A percentile compares a stretch with the other conserved stretches of the same genome.
These are phyloP conservation scores for Calonectria hongkongensis DNA, from an alignment of 2,329 filamentous ascomycete species.

Conservation along the genomic window DNA sequence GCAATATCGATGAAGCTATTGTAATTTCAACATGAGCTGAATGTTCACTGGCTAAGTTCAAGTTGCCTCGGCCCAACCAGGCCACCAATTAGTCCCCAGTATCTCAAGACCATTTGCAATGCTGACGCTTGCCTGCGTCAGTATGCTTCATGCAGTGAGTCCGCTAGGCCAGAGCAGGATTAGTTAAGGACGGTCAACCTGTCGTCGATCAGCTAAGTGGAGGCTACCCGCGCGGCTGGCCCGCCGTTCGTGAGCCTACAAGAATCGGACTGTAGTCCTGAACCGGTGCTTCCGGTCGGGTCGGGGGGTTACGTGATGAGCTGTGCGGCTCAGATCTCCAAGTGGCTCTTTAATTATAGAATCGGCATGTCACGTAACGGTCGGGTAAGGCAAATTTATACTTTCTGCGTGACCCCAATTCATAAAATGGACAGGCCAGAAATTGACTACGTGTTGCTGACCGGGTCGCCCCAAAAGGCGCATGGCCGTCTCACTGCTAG, in stretches of 20 bases:
- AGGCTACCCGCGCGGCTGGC: neutral
- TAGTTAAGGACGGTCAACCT: constrained; percentile 1
- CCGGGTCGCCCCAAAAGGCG: no score
- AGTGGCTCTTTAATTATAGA: no score
- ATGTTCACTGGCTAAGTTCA: neutral
- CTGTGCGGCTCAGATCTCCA: neutral
- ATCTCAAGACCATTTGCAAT: neutral
- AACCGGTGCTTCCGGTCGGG: neutral
- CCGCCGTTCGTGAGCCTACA: constrained; percentile 6
- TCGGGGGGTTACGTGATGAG: neutral
- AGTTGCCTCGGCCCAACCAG: neutral
- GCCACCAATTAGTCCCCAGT: neutral
- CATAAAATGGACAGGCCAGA: neutral
- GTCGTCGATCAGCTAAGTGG: neutral
- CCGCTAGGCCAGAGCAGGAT: neutral
- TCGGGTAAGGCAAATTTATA: neutral
- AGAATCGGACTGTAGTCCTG: neutral
- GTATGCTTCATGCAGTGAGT: neutral
- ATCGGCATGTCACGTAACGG: neutral
- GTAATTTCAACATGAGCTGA: neutral
- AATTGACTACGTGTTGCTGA: neutral
- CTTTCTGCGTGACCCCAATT: neutral
- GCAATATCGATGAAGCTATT: neutral
- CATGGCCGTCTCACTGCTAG: neutral
- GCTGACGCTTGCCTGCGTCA: neutral